Evolutionary conservation across 2,329 filamentous ascomycete species (phyloP).

Genomic region (Colletotrichum cuscutae): DNA sequence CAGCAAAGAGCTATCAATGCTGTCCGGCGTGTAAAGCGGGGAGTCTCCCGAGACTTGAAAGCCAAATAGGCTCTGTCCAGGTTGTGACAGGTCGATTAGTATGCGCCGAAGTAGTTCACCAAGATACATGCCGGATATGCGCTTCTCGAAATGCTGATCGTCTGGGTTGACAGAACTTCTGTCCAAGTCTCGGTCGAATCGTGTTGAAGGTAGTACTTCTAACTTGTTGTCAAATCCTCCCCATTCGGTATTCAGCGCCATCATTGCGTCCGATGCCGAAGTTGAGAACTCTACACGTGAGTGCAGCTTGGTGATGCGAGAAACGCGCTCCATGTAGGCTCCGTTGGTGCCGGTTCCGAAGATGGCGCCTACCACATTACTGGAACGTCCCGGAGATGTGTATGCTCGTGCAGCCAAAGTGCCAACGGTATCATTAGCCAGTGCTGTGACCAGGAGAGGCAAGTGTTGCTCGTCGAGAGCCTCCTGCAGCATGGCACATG

Average conservation of each 20-base stretch:
- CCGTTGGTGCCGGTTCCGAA: slow-evolving; percentile 83
- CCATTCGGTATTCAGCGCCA: slow-evolving; percentile 88
- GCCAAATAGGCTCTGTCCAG: not conserved
- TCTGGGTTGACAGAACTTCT: slow-evolving; percentile 76
- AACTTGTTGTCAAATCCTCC: slow-evolving; percentile 81
- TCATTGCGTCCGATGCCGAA: slow-evolving; percentile 54
- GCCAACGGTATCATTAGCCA: slow-evolving; percentile 85
- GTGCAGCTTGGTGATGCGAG: slow-evolving; percentile 69
- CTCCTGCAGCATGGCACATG: slow-evolving; percentile 76
- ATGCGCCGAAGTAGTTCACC: slow-evolving; percentile 78
- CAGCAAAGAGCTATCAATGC: slow-evolving; percentile 74
- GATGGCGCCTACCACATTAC: slow-evolving; percentile 79
- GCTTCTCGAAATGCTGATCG: slow-evolving; percentile 85
- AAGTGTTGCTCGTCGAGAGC: slow-evolving; percentile 77
- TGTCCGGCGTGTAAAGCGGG: slow-evolving; percentile 70
- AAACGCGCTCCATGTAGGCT: slow-evolving; percentile 80
- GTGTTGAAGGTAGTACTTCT: slow-evolving; percentile 75
- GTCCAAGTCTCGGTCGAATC: slow-evolving; percentile 75
- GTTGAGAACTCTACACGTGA: not conserved
- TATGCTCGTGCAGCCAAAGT: slow-evolving; percentile 84
- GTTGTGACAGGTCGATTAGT: slow-evolving; percentile 56
- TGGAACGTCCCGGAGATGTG: slow-evolving; percentile 75
- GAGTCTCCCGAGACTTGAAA: slow-evolving; percentile 19
- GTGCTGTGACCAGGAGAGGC: slow-evolving; percentile 76
- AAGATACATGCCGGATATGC: slow-evolving; percentile 84